Evolutionary conservation across 2,329 filamentous ascomycete species (phyloP).

Genomic region (Endothia cerciana): DNA sequence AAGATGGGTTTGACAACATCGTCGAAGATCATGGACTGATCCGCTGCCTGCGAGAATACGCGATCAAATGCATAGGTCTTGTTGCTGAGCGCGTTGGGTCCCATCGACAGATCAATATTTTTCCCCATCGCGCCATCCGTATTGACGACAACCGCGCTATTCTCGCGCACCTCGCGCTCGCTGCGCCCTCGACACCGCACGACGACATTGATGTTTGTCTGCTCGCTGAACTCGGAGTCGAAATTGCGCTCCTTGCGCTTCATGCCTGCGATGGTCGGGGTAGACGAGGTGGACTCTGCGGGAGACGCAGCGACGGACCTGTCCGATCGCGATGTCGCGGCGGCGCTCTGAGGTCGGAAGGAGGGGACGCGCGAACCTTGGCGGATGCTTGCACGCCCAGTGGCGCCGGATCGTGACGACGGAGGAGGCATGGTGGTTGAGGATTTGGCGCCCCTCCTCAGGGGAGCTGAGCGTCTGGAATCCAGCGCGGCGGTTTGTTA

Average conservation of each 20-base stretch:
- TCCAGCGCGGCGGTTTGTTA: slow-evolving; percentile 24
- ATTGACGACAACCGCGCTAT: slow-evolving; percentile 87
- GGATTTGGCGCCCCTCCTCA: slow-evolving; percentile 38
- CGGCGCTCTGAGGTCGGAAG: slow-evolving; percentile 30
- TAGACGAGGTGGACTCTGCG: slow-evolving; percentile 68
- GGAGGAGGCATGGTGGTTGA: slow-evolving; percentile 35
- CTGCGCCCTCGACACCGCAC: slow-evolving; percentile 92
- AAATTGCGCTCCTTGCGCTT: slow-evolving; percentile 91
- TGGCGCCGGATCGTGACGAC: slow-evolving; percentile 29
- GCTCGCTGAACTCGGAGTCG: slow-evolving; percentile 68
- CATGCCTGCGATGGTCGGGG: slow-evolving; percentile 58
- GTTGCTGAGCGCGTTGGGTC: slow-evolving; percentile 87
- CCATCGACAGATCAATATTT: slow-evolving; percentile 86
- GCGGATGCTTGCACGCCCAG: slow-evolving; percentile 37
- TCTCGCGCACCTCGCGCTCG: slow-evolving; percentile 90
- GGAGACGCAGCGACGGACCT: slow-evolving; percentile 65
- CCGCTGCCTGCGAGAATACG: slow-evolving; percentile 92
- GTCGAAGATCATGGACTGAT: slow-evolving; percentile 92
- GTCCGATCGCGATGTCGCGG: slow-evolving; percentile 39
- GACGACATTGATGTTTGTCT: slow-evolving; percentile 97
- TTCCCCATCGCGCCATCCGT: slow-evolving; percentile 89
- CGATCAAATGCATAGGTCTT: slow-evolving; percentile 97
- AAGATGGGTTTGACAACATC: slow-evolving; percentile 93
- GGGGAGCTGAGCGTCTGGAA: slow-evolving; percentile 31
- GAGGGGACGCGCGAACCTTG: slow-evolving; percentile 33